Conservation (phyloP, 306 rosid species). For the Gynostemma pentaphyllum region DNA sequence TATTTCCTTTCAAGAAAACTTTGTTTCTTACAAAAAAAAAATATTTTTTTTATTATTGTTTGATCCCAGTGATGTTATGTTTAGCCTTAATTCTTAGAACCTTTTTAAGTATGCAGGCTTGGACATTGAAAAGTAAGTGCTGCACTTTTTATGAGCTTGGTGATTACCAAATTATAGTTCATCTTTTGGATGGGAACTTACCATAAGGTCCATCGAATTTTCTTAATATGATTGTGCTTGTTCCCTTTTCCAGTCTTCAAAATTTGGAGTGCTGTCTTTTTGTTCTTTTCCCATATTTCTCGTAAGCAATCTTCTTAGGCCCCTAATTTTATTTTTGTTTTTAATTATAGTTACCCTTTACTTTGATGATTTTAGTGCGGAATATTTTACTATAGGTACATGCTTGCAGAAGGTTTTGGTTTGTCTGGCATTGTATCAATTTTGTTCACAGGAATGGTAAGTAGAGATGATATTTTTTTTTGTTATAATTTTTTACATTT, state of each 20-base stretch:
- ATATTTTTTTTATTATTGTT: slow-evolving; percentile 10
- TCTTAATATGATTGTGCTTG: slow-evolving; percentile 6
- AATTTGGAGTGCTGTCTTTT: slow-evolving; percentile 95
- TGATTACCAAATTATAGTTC: background rate
- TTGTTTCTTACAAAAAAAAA: no score
- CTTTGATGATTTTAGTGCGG: slow-evolving; percentile 11
- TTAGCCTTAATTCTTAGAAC: slow-evolving; percentile 70
- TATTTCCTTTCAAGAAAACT: no score
- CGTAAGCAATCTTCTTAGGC: slow-evolving; percentile 48
- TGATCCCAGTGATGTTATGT: background rate
- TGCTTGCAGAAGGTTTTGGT: slow-evolving; percentile 97
- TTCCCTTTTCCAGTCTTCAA: slow-evolving; percentile 64
- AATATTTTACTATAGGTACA: slow-evolving; percentile 45
- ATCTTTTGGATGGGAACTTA: background rate
- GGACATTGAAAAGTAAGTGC: slow-evolving; percentile 90
- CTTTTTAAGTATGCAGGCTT: slow-evolving; percentile 98
- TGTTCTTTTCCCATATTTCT: slow-evolving; percentile 97
- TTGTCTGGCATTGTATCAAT: slow-evolving; percentile 96
- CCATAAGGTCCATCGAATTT: background rate
- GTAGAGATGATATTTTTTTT: slow-evolving; percentile 15
- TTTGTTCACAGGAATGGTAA: slow-evolving; percentile 93
- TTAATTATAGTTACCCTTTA: background rate
- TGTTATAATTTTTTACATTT: background rate
- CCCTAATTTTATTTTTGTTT: background rate
- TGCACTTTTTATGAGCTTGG: slow-evolving; percentile 7